phyloP scores from a whole-genome alignment of 2,329 filamentous ascomycete species.

The Cercospora zeina region DNA sequence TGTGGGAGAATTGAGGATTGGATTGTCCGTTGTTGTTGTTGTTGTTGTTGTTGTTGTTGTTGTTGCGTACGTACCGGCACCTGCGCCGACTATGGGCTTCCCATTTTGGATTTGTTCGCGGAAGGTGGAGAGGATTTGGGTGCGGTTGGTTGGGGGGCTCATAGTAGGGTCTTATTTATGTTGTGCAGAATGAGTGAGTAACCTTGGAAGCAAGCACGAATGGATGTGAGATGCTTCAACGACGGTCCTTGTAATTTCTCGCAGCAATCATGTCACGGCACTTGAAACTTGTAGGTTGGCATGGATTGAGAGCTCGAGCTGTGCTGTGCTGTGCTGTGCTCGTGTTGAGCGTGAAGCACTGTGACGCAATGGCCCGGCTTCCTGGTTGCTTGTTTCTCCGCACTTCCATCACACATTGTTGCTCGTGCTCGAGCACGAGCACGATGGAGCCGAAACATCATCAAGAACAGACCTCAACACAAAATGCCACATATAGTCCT shows the following conservation, averaged over 20 bases:
- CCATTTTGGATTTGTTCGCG: conserved; percentile 56
- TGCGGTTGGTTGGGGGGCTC: conserved; percentile 59
- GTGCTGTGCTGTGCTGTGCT: too few relatives aligned
- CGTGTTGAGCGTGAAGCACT: neutral
- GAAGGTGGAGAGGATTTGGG: conserved; percentile 58
- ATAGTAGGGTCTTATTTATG: too few relatives aligned
- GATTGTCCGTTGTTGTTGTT: neutral
- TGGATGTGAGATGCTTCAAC: too few relatives aligned
- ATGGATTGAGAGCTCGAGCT: too few relatives aligned
- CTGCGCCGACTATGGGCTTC: conserved; percentile 65
- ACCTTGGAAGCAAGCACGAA: too few relatives aligned
- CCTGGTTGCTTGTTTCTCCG: neutral
- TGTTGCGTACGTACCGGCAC: conserved; percentile 56
- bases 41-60: too few relatives aligned
- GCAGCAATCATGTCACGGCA: too few relatives aligned
- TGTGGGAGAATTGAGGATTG: neutral
- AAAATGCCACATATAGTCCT: conserved; percentile 51
- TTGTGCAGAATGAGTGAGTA: too few relatives aligned
- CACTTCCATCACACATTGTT: neutral
- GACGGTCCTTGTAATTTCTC: too few relatives aligned
- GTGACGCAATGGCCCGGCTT: neutral
- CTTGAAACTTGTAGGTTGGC: neutral
- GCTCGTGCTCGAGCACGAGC: neutral
- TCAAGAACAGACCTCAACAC: neutral
- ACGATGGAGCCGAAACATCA: too few relatives aligned